Base-by-base conservation (phyloP, 352 stramenopile species). In the Globisporangium ultimum region DNA sequence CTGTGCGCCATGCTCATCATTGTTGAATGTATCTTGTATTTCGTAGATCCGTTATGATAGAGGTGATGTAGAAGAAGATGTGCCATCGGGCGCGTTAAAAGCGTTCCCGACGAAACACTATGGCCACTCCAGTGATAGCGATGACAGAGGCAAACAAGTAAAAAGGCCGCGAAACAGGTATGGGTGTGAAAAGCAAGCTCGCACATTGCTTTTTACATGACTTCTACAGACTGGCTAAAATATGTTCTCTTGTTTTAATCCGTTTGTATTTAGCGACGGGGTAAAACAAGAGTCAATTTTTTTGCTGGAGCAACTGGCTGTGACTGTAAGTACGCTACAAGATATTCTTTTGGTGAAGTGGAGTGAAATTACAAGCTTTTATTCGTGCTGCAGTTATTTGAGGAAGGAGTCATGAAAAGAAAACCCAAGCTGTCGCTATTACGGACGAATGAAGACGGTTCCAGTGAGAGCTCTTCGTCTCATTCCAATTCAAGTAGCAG, bases 291-390 rank as follows among this genome's bases (percentile, higher is more conserved):
- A 91, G 17, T 70, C 72, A 17, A 21, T 85, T 17, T 86, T 85
- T 54, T 46, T 91, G 22, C 65, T 91, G 6, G 76, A 91, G 42
- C 78, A 91, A 43, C 61, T 91, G 17, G 76, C 76, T 2, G 74
- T 88, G 71, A 88, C 78, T 58, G 78, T 88, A 17, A 62, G 6
- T 60, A 2, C 32, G 21, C 13, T 53, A 15, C 17, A 56, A 46
- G 6, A 41, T 20, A 46, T 45, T 53, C 11, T 15, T 15, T 36
- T n/a, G 12, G 15, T 17, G n/a, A 50, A 15, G 38, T 17, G n/a
- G 40, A 15, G 38, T 58, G 8, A 18, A 3, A 9, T 60, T 12
- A 18, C 5, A 13, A 36, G 58, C 21, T 28, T 24, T 52, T 14
- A 45, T 21, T 2, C 14, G 40, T 52, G 6, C n/a, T 45, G 15